Base-by-base conservation (phyloP, 176 grass and related monocot genomes). In the Microstegium vimineum region DNA sequence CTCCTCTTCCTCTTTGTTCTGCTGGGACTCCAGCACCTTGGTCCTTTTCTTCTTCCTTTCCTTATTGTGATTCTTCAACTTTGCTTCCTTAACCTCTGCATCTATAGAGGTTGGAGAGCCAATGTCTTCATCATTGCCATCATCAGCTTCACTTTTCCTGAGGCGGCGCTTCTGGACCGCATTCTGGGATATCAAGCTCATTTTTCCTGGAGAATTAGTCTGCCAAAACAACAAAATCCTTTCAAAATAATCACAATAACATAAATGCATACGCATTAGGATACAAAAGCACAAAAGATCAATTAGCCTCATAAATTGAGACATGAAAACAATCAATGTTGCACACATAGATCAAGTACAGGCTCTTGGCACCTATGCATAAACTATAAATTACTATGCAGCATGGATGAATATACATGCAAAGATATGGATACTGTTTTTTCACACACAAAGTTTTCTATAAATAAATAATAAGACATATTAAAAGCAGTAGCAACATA, bases 141-240 rank as follows among this genome's bases (percentile, higher is more conserved):
- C 63, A 66, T 43, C 56, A n/a, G 46, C 32, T 49, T 56, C 77
- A 32, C 1, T 18, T 78, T 77, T 84, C 51, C 37, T 71, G 37
- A 34, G 69, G 0, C 30, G 63, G 13, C 31, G 62, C 77, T 94
- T 97, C 43, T 62, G 56, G 43, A 61, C 11, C 13, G 78, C 23
- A 3, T 87, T 81, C 75, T 97, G 90, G 30, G 92, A 97, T 74
- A 97, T 83, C 63, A 97, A 89, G 30, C 83, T 94, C 92, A 97
- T 94, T 63, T 83, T 86, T 34, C 5, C 6, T 14, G 0, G 1
- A 72, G 38, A 51, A 83, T 43, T 16, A 20, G 26, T 6, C 80
- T 66, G 34, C 66, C 12, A 82, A 72, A 77, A 66, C 30, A 67
- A 66, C 6, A 52, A 30, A 66, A 47, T 33, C 20, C 30, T 20